phyloP scores from a whole-genome alignment of 2,329 filamentous ascomycete species.

The Fonsecaea pedrosoi region DNA sequence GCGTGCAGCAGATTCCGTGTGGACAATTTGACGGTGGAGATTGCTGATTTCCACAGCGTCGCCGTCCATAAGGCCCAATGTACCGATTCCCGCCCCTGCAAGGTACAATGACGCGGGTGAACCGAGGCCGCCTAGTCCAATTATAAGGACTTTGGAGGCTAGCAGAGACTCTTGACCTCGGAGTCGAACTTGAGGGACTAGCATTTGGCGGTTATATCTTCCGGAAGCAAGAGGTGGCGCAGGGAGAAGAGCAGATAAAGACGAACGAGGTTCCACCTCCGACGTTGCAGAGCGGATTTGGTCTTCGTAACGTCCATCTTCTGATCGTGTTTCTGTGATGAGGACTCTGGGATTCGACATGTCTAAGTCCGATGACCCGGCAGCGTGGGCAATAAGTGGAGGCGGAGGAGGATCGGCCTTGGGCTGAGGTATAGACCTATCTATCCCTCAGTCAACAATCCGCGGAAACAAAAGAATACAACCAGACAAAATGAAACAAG shows the following conservation, averaged over 20 bases:
- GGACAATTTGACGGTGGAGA: conserved; percentile 87
- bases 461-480: not conserved
- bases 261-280: not conserved
- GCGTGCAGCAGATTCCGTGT: conserved; percentile 67
- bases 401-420: not conserved
- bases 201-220: conserved; percentile 40
- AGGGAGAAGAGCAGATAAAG: conserved; percentile 24
- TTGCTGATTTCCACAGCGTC: conserved; percentile 90
- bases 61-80: conserved; percentile 82
- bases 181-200: conserved; percentile 37
- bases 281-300: not conserved
- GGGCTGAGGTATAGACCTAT: conserved; percentile 17
- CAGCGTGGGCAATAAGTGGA: not conserved
- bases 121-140: conserved; percentile 88
- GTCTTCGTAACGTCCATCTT: not conserved
- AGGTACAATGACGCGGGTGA: conserved; percentile 94
- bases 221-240: conserved; percentile 36
- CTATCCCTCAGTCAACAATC: conserved; percentile 29
- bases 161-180: conserved; percentile 36
- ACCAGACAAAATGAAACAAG: not conserved
- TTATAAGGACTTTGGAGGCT: conserved; percentile 65
- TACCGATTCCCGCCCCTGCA: conserved; percentile 84
- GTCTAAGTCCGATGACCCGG: not conserved
- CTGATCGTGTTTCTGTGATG: not conserved
- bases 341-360: not conserved